Conservation (phyloP, 2,329 filamentous ascomycete genomes). For the Arthroderma sp. region DNA sequence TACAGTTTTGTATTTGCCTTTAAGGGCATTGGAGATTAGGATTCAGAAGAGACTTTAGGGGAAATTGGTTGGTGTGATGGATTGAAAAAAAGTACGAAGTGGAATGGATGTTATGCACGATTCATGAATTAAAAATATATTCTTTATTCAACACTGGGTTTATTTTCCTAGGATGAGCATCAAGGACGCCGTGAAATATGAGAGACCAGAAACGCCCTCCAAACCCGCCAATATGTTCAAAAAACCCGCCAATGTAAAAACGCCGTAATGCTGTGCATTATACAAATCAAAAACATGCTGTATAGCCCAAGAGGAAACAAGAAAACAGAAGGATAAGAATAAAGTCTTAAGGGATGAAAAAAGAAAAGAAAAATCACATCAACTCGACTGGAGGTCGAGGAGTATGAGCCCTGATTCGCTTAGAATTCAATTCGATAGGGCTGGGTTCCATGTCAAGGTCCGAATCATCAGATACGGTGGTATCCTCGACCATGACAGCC, state of each 20-base stretch:
- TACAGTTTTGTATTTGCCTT: constrained; percentile 10
- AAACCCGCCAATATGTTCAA: too few relatives aligned
- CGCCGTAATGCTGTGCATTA: too few relatives aligned
- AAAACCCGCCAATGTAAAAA: too few relatives aligned
- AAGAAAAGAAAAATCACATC: constrained; percentile 27
- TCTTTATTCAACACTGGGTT: too few relatives aligned
- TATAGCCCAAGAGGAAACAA: not conserved
- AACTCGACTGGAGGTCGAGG: constrained; percentile 43
- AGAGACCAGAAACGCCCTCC: too few relatives aligned
- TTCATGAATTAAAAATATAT: too few relatives aligned
- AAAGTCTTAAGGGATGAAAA: constrained; percentile 8
- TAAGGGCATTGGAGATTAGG: constrained; percentile 8
- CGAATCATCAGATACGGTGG: constrained; percentile 32
- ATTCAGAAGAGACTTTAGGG: constrained; percentile 6
- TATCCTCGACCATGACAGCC: constrained; percentile 52
- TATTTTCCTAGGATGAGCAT: too few relatives aligned
- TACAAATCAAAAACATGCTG: not conserved
- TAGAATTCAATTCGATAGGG: constrained; percentile 29
- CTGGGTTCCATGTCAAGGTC: constrained; percentile 32
- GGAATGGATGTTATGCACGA: too few relatives aligned
- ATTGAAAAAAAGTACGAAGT: too few relatives aligned
- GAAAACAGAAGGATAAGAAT: not conserved
- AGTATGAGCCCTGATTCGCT: constrained; percentile 39
- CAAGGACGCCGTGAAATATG: too few relatives aligned
- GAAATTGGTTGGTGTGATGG: too few relatives aligned